Conservation (phyloP, 192 early-diverging fungal genomes). For the Mortierella antarctica region DNA sequence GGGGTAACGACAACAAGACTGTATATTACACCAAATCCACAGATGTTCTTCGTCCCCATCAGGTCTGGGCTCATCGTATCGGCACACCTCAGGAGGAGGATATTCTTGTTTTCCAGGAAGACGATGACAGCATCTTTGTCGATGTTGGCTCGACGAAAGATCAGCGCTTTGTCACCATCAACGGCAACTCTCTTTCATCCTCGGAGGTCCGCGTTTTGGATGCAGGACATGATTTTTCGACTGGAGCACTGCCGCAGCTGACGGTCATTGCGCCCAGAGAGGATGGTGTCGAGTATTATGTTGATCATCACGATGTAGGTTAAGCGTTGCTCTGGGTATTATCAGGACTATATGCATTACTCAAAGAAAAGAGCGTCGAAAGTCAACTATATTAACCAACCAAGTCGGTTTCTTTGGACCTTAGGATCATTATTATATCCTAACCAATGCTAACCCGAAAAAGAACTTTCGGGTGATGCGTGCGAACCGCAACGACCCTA, state of each 20-base stretch:
- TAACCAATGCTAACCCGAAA: conserved; percentile 63
- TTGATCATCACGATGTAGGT: conserved; percentile 76
- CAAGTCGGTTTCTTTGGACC: neutral
- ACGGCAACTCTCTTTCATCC: conserved; percentile 76
- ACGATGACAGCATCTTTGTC: conserved; percentile 74
- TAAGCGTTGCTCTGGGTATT: conserved; percentile 25
- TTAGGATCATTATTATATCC: conserved; percentile 60
- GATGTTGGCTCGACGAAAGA: conserved; percentile 84
- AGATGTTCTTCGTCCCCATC: conserved; percentile 72
- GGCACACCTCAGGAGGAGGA: conserved; percentile 62
- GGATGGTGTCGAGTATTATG: conserved; percentile 75
- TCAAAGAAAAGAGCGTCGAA: neutral
- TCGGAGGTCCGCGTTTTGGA: conserved; percentile 73
- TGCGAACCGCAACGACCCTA: conserved; percentile 50
- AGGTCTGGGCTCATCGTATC: conserved; percentile 66
- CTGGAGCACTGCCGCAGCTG: conserved; percentile 39
- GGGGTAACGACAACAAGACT: conserved; percentile 66
- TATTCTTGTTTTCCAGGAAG: conserved; percentile 70
- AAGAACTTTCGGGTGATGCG: conserved; percentile 73
- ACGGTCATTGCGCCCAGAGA: conserved; percentile 65
- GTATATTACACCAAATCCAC: conserved; percentile 78
- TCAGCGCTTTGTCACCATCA: conserved; percentile 72
- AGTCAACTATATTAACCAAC: neutral
- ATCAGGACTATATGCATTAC: neutral
- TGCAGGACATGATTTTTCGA: conserved; percentile 56